Evolutionary conservation across 2,329 filamentous ascomycete genomes (phyloP).

Genomic region (Sarocladiaceae sp.): DNA sequence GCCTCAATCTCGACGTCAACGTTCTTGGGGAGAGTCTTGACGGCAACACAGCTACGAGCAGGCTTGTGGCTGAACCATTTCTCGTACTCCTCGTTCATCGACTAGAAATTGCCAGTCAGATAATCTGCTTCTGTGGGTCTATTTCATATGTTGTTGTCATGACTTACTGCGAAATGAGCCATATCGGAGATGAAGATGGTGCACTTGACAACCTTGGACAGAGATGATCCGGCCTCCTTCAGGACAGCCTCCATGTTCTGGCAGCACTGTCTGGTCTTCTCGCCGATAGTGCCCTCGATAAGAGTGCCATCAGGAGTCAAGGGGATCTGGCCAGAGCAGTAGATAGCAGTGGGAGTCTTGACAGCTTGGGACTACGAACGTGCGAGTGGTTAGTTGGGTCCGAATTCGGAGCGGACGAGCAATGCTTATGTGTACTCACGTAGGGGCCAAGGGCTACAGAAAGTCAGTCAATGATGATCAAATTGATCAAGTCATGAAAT

Average conservation of each 20-base stretch:
- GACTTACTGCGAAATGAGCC: constrained; percentile 68
- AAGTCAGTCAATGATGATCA: not conserved
- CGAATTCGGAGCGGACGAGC: not conserved
- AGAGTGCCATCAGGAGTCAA: constrained; percentile 52
- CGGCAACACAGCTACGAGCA: constrained; percentile 83
- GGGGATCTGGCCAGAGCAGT: constrained; percentile 72
- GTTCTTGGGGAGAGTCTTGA: constrained; percentile 81
- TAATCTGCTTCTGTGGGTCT: not conserved
- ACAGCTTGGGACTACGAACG: constrained; percentile 57
- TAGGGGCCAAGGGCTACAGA: constrained; percentile 57
- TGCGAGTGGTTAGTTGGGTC: not conserved
- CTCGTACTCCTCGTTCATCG: constrained; percentile 83
- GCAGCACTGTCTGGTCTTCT: constrained; percentile 61
- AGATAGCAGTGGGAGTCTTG: constrained; percentile 62
- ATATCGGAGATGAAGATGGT: constrained; percentile 91
- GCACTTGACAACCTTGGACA: constrained; percentile 83
- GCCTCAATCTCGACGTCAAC: constrained; percentile 89
- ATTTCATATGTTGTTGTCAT: too few species aligned
- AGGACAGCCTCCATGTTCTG: constrained; percentile 83
- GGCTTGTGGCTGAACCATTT: constrained; percentile 82
- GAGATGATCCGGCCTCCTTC: constrained; percentile 70
- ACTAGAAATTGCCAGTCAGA: constrained; percentile 27
- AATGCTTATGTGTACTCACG: constrained; percentile 36
- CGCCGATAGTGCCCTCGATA: constrained; percentile 54
- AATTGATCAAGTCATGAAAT: not conserved